phyloP scores from a whole-genome alignment of 306 rosid species.

The Cicer pinnatifidum region DNA sequence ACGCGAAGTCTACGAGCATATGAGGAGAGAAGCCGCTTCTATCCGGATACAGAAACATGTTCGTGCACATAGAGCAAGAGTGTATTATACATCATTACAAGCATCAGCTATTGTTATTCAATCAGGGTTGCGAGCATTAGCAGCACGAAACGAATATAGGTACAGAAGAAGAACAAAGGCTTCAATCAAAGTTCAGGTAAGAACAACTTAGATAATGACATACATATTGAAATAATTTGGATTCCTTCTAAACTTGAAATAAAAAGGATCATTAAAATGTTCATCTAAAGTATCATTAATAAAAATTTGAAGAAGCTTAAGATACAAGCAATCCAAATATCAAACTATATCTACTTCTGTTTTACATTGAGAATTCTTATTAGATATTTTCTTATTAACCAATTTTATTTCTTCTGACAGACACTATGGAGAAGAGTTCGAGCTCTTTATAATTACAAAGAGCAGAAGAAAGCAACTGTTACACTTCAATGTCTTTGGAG shows the following conservation, averaged over 20 bases:
- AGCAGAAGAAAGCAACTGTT: conserved; percentile 66
- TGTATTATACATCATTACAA: conserved; percentile 59
- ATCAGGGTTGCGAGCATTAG: conserved; percentile 80
- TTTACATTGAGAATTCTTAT: conserved; percentile 11
- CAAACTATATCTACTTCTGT: not conserved
- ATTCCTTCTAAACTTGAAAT: not conserved
- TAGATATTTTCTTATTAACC: not conserved
- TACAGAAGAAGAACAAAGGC: conserved; percentile 79
- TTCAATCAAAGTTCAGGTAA: conserved; percentile 73
- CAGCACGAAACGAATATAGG: conserved; percentile 73
- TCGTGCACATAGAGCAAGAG: conserved; percentile 62
- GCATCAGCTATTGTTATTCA: conserved; percentile 71
- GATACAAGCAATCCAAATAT: conserved; percentile 12
- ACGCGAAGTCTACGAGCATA: conserved; percentile 59
- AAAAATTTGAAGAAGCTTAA: conserved; percentile 21
- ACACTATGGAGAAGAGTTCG: conserved; percentile 75
- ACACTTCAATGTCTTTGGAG: conserved; percentile 87
- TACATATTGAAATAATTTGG: conserved; percentile 16
- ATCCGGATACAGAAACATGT: conserved; percentile 74
- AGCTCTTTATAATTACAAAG: conserved; percentile 66
- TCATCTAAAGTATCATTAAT: conserved; percentile 3
- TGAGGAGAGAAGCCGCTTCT: conserved; percentile 84
- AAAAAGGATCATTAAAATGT: not conserved
- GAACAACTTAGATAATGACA: conserved; percentile 29
- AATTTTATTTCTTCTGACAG: conserved; percentile 52